phyloP scores from a whole-genome alignment of 73 alveolate genomes.

The Uronychia binucleata region DNA sequence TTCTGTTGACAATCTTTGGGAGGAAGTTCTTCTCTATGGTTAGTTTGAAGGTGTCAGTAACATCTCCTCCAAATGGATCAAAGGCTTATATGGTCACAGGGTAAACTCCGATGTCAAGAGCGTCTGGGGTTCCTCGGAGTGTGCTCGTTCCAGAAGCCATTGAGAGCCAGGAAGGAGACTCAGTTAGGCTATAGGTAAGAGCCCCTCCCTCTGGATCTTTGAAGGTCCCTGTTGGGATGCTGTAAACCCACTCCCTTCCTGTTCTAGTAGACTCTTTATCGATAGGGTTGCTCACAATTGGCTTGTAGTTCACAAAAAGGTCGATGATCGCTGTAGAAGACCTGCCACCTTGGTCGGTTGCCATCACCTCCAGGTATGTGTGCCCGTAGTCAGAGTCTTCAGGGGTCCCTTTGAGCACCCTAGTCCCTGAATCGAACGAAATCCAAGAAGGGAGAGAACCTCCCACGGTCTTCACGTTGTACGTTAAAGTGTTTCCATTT shows the following conservation, averaged over 20 bases:
- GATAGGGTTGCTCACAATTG: not conserved
- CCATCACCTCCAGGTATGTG: not conserved
- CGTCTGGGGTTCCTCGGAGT: conserved; percentile 12
- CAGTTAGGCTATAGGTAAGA: conserved; percentile 6
- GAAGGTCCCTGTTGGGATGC: not conserved
- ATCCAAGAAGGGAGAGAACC: conserved; percentile 28
- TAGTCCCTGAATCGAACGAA: conserved; percentile 3
- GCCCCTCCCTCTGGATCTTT: conserved; percentile 35
- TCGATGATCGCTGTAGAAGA: not conserved
- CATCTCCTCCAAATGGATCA: conserved; percentile 15
- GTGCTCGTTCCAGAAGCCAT: not conserved
- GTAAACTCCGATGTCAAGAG: conserved; percentile 1
- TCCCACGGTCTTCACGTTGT: not conserved
- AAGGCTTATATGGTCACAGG: not conserved
- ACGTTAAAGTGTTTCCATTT: conserved; percentile 8
- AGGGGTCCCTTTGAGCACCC: conserved; percentile 27
- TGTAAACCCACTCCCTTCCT: not conserved
- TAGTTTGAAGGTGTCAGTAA: not conserved
- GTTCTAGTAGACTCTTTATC: not conserved
- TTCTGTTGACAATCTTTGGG: not conserved
- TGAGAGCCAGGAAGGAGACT: conserved; percentile 3
- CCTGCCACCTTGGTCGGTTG: not conserved
- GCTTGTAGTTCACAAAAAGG: not conserved
- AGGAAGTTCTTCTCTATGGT: not conserved
- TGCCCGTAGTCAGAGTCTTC: not conserved